Conservation (phyloP, 805 yeast species). For the Ogataea pini region DNA sequence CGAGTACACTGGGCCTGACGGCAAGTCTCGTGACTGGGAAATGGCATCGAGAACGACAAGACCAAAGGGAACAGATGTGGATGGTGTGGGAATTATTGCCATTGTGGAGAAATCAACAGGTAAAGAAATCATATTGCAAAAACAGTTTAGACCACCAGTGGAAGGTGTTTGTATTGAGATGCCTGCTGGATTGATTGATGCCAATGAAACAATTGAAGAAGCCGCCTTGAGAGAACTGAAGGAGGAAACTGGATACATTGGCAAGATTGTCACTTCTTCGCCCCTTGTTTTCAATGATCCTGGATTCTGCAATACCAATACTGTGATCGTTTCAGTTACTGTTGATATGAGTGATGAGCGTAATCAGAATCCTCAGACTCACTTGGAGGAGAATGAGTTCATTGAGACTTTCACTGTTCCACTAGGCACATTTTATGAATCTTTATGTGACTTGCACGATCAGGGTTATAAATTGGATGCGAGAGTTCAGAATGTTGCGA, state of each 20-base stretch:
- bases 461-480: constrained; percentile 85
- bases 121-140: constrained; percentile 61
- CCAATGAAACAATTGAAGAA: constrained; percentile 68
- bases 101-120: constrained; percentile 51
- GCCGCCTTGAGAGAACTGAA: constrained; percentile 86
- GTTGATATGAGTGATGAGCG: constrained; percentile 68
- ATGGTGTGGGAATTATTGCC: constrained; percentile 91
- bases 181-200: constrained; percentile 95
- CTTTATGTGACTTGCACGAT: constrained; percentile 48
- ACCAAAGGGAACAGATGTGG: constrained; percentile 59
- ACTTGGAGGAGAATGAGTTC: constrained; percentile 88
- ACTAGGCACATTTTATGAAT: constrained; percentile 54
- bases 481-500: constrained; percentile 81
- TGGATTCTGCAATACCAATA: constrained; percentile 83
- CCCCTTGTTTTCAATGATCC: constrained; percentile 51
- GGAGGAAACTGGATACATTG: constrained; percentile 93
- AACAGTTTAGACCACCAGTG: constrained; percentile 93
- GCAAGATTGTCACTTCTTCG: constrained; percentile 45
- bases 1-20: constrained; percentile 71
- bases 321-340: constrained; percentile 74
- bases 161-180: constrained; percentile 86
- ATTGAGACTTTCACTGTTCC: constrained; percentile 86
- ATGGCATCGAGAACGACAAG: constrained; percentile 82
- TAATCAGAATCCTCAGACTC: constrained; percentile 68
- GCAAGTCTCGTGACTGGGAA: constrained; percentile 81